Base-by-base conservation (phyloP, 1,139 yeast species). In the Pichia sorboxylosa region DNA sequence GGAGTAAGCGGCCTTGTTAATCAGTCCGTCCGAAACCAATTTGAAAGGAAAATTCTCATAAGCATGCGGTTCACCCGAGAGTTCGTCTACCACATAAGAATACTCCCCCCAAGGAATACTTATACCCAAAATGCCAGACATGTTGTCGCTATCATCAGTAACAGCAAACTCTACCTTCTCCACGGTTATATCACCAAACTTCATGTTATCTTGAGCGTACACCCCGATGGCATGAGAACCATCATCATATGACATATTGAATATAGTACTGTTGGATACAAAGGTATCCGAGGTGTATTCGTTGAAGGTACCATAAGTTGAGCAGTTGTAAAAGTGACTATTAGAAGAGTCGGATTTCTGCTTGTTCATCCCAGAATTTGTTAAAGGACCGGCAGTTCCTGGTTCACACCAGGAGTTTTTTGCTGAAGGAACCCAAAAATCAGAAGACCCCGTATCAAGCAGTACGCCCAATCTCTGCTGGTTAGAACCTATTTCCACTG, bases 391-490 rank as follows among this genome's bases (percentile, higher is more conserved):
- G 10, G 42, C 24, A 6, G 44, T 36, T 2, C 39, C 39, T 1
- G 44, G 22, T 5, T 36, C 28, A 38, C 60, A 55, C 21, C 46
- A 52, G 2, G 52, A 41, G 34, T 55, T 55, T 18, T 47, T 41
- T 2, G 47, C 31, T 15, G 46, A 42, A 37, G 44, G 39, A n/a
- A 75, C 67, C 84, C 84, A 77, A 41, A 75, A 54, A 49, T 77
- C 85, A 5, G 80, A 63, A 3, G 81, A 73, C 0, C 84, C 84
- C 4, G 84, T 74, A 48, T 77, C 85, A 28, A 78, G 52, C 39
- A 72, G 54, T 2, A 75, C 73, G 5, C 58, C 55, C 20, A 77
- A 63, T 6, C 57, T 47, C 40, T 72, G 74, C 0, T 59, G 49
- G 4, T 73, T 64, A 1, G 80, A 65, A 2, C 90, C 87, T 13